Evolutionary conservation across 805 yeast species (phyloP).

Genomic region (Cyberlindnera nakhonratchasimensis): DNA sequence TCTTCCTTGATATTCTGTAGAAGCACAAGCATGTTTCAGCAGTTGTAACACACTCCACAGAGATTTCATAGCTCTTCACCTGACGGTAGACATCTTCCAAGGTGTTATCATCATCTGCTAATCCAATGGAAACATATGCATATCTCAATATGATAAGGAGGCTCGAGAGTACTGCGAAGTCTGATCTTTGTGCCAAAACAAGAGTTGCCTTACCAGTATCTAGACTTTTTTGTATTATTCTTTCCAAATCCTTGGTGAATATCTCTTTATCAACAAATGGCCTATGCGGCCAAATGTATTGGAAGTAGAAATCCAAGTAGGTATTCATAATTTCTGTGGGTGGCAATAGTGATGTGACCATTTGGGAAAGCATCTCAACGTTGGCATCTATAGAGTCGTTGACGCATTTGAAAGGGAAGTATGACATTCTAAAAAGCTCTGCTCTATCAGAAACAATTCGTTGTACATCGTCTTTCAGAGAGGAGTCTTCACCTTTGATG

Average conservation of each 20-base stretch:
- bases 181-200: constrained; percentile 34
- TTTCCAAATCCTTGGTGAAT: constrained; percentile 28
- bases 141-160: constrained; percentile 40
- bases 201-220: constrained; percentile 29
- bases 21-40: constrained; percentile 41
- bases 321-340: constrained; percentile 36
- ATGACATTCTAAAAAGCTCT: constrained; percentile 1
- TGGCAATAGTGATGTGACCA: constrained; percentile 36
- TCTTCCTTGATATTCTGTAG: constrained; percentile 35
- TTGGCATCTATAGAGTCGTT: constrained; percentile 17
- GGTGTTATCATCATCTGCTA: constrained; percentile 7
- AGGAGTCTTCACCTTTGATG: constrained; percentile 11
- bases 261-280: constrained; percentile 42
- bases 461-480: constrained; percentile 7
- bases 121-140: constrained; percentile 34
- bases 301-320: constrained; percentile 39
- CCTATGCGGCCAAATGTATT: constrained; percentile 40
- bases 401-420: constrained; percentile 13
- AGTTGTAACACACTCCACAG: constrained; percentile 34
- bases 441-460: constrained; percentile 12
- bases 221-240: constrained; percentile 36
- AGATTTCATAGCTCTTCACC: constrained; percentile 33
- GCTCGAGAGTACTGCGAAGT: constrained; percentile 38
- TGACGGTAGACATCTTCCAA: constrained; percentile 1
- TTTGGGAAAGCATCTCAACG: constrained; percentile 30